A percentile compares a stretch with the other conserved stretches of the same genome.
These are phyloP conservation scores for Salicornia ramosissima DNA, from an alignment of 148 eudicot species.

Conservation along the genomic window DNA sequence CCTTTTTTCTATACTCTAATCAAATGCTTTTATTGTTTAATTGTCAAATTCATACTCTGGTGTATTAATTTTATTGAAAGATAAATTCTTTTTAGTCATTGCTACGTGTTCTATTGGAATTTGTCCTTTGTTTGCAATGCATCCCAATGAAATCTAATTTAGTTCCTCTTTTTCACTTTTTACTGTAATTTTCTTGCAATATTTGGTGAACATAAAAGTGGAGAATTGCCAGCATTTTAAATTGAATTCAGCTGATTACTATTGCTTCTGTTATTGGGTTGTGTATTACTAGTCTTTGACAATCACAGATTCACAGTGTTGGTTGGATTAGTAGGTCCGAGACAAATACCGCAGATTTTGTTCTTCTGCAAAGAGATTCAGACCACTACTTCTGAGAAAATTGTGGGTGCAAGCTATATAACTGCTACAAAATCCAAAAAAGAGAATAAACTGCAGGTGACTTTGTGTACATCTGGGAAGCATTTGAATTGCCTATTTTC, in stretches of 20 bases:
- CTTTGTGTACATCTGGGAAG: not conserved
- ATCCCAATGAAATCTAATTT: not conserved
- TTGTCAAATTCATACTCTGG: not conserved
- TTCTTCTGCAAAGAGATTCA: slow-evolving; percentile 65
- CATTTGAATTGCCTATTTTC: not conserved
- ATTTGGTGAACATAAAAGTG: not conserved
- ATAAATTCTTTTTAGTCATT: not conserved
- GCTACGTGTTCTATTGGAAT: not conserved
- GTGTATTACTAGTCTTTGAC: not conserved
- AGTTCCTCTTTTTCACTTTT: not conserved
- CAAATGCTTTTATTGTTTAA: not conserved
- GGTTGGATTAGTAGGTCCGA: slow-evolving; percentile 31
- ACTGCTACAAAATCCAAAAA: slow-evolving; percentile 35
- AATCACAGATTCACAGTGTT: not conserved
- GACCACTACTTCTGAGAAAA: slow-evolving; percentile 44
- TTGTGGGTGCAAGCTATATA: slow-evolving; percentile 62
- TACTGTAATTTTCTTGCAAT: not conserved
- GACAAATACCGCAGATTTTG: slow-evolving; percentile 28
- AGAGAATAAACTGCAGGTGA: slow-evolving; percentile 37
- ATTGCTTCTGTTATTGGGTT: not conserved
- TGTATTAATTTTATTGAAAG: too few relatives aligned
- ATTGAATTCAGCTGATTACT: not conserved
- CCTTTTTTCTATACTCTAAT: not conserved
- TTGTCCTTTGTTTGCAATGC: too few relatives aligned
- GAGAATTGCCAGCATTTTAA: not conserved